Percentiles rank a stretch among this genome's conserved stretches.
phyloP scores from a whole-genome alignment of 2,329 filamentous ascomycete genomes.

The Aspergillus brasiliensis region DNA sequence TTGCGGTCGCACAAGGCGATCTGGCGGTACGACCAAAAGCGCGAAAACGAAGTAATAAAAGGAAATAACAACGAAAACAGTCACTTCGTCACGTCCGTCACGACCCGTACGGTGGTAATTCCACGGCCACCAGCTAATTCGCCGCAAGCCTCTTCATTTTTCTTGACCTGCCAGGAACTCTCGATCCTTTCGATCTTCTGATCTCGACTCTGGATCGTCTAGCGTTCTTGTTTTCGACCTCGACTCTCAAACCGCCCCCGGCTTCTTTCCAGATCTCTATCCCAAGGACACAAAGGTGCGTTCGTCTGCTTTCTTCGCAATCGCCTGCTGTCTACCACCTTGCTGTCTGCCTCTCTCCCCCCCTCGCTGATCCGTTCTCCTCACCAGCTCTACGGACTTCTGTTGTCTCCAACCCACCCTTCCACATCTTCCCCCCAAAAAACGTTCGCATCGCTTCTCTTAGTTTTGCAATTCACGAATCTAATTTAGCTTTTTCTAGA shows the following conservation, averaged over 20 bases:
- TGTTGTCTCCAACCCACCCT: constrained; percentile 6
- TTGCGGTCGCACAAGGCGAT: neutral
- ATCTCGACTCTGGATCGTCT: constrained; percentile 35
- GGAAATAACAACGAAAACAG: constrained; percentile 11
- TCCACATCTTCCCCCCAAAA: constrained; percentile 1
- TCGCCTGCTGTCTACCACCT: constrained; percentile 6
- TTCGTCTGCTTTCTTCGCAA: neutral
- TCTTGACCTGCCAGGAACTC: constrained; percentile 30
- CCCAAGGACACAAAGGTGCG: neutral
- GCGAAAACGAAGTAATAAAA: neutral
- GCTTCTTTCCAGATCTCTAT: neutral
- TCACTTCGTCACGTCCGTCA: constrained; percentile 8
- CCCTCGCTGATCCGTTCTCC: constrained; percentile 7
- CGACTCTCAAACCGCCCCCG: constrained; percentile 10
- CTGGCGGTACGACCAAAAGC: neutral
- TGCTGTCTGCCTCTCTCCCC: neutral
- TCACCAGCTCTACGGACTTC: constrained; percentile 9
- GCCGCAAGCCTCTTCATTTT: constrained; percentile 22
- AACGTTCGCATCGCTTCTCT: constrained; percentile 9
- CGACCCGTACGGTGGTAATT: constrained; percentile 21
- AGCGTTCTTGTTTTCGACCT: constrained; percentile 31
- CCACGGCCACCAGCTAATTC: constrained; percentile 34
- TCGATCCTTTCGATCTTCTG: constrained; percentile 23
- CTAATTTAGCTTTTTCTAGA: constrained; percentile 8
- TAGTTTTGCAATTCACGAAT: neutral